phyloP scores from a whole-genome alignment of 176 grass and related monocot genomes.

The Oryza glumipatula region DNA sequence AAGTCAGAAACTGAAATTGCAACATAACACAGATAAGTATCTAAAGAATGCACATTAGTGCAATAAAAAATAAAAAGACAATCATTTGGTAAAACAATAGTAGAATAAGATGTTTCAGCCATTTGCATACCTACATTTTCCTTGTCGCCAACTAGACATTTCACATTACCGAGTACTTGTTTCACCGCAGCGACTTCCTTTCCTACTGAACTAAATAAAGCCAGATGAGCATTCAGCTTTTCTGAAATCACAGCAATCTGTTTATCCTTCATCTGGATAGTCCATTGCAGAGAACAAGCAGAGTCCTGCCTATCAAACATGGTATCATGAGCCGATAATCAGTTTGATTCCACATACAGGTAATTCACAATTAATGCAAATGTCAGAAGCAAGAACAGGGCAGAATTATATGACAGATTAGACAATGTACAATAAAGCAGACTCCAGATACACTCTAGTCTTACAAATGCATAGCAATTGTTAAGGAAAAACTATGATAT shows the following conservation, averaged over 20 bases:
- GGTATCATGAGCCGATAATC: conserved; percentile 34
- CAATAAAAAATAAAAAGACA: conserved; percentile 32
- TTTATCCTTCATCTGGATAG: conserved; percentile 75
- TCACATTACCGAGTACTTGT: conserved; percentile 57
- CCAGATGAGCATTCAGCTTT: conserved; percentile 69
- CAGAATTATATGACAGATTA: background rate
- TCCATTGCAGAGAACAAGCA: conserved; percentile 73
- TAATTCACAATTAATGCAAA: background rate
- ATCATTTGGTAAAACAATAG: background rate
- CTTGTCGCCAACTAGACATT: conserved; percentile 69
- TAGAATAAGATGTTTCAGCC: conserved; percentile 2
- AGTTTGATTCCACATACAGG: conserved; percentile 25
- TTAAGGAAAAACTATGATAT: background rate
- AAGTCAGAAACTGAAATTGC: conserved; percentile 61
- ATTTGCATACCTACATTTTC: conserved; percentile 69
- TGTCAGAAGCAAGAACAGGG: background rate
- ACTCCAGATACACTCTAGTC: background rate
- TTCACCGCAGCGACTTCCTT: conserved; percentile 68
- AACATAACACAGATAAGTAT: conserved; percentile 11
- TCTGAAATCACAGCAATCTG: conserved; percentile 72
- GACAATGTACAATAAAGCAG: background rate
- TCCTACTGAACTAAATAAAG: conserved; percentile 68
- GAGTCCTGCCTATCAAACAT: conserved; percentile 73
- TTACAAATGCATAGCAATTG: background rate
- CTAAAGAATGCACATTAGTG: background rate